These are phyloP conservation scores for Brassica carinata DNA, from an alignment of 345 rosid genomes.

Conservation along the genomic window DNA sequence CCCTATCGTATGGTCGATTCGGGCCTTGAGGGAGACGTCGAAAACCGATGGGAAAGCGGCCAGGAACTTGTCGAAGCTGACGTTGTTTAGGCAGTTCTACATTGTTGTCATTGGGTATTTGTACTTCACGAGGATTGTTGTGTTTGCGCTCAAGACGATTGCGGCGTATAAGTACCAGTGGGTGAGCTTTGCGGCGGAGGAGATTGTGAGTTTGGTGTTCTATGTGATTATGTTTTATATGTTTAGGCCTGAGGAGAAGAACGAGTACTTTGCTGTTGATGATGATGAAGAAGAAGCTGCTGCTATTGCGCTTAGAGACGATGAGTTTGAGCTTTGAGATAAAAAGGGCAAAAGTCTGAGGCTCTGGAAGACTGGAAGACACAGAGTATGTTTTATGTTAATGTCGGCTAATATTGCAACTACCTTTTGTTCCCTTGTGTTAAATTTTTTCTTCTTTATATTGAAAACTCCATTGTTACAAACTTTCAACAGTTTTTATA, in stretches of 20 bases:
- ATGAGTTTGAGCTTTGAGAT: conserved; percentile 81
- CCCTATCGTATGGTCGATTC: conserved; percentile 95
- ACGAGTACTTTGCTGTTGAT: conserved; percentile 81
- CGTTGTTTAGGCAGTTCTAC: conserved; percentile 85
- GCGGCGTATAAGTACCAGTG: conserved; percentile 92
- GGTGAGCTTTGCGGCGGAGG: conserved; percentile 93
- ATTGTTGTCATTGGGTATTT: conserved; percentile 88
- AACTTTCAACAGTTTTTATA: neutral
- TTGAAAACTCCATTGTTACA: conserved; percentile 7
- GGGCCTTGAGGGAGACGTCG: conserved; percentile 80
- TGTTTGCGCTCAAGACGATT: conserved; percentile 78
- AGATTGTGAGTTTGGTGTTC: conserved; percentile 76
- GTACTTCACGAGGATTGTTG: conserved; percentile 91
- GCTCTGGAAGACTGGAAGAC: neutral
- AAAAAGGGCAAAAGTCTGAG: neutral
- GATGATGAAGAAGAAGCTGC: conserved; percentile 97
- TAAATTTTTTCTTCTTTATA: conserved; percentile 28
- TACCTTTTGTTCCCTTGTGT: neutral
- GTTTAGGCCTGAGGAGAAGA: conserved; percentile 94
- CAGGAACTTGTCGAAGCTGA: conserved; percentile 79
- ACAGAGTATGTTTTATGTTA: conserved; percentile 10
- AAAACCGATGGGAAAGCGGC: conserved; percentile 97
- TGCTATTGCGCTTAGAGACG: conserved; percentile 70
- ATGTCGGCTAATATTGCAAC: conserved; percentile 29
- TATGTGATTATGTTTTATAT: conserved; percentile 79